Conservation (phyloP, 345 rosid species). For the Lepidium africanum region DNA sequence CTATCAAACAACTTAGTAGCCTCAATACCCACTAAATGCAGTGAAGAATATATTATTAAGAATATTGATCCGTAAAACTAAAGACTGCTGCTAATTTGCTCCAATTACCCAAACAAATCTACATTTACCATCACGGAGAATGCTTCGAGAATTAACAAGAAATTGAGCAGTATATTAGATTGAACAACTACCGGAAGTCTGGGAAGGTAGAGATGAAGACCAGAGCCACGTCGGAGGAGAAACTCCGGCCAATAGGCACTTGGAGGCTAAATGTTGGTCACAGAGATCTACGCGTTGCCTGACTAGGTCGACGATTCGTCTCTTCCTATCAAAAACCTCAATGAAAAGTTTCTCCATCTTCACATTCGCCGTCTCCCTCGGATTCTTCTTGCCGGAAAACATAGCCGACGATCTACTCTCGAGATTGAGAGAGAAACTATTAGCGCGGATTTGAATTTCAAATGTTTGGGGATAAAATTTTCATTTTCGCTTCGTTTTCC, state of each 20-base stretch:
- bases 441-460: constrained; percentile 32
- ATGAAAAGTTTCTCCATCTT: constrained; percentile 52
- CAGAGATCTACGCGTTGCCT: constrained; percentile 53
- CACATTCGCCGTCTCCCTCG: constrained; percentile 17
- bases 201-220: constrained; percentile 33
- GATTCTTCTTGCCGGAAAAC: constrained; percentile 23
- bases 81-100: background rate
- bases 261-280: constrained; percentile 67
- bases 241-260: constrained; percentile 56
- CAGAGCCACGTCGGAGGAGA: constrained; percentile 73
- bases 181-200: constrained; percentile 28
- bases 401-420: constrained; percentile 10
- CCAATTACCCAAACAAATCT: background rate
- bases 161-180: background rate
- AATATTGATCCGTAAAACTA: background rate
- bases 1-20: constrained; percentile 10
- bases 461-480: constrained; percentile 11
- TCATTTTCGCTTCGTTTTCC: constrained; percentile 1
- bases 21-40: background rate
- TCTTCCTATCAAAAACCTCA: constrained; percentile 68
- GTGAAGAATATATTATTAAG: background rate
- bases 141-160: background rate
- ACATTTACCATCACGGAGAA: background rate
- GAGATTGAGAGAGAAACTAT: constrained; percentile 15
- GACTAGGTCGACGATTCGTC: constrained; percentile 45